Base-by-base conservation (phyloP, 2,329 filamentous ascomycete species). In the Diatrype stigma region DNA sequence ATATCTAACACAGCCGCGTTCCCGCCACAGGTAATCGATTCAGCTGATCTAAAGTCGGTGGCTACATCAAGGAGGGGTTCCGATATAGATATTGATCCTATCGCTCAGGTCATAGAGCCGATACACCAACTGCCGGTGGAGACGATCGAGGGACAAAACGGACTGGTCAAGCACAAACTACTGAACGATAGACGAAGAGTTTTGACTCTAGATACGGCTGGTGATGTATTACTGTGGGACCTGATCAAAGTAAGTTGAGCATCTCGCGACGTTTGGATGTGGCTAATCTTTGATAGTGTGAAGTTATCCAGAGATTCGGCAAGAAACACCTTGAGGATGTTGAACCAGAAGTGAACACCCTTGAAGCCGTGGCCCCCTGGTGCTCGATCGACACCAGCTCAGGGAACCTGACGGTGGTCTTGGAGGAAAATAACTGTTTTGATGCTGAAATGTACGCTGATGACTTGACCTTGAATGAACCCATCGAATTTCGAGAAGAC, bases 391-490 rank as follows among this genome's bases (percentile, higher is more conserved):
- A 99, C 64, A 92, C 93, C 19, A 87, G 93, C 60, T 97, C 93
- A 4, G 94, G 94, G 34, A 90, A 89, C 55, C 75, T 99, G 50
- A 93, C 91, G 2, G 93, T 96, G 3, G 86, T 95, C 17, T 71
- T 99, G 17, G 94, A 99, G 65, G 90, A 92, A 38, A 95, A 94
- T 63, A 95, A 95, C 60, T 96, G 92, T 67, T 99, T 99, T 61
- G 94, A 99, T 70, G 94, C 92, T 16, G 94, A 99, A 65, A 88
- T 96, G 69, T 99, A 99, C 67, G 93, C 91, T 1, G 94, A 99
- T 66, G 92, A 97, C 70, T 74, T 95, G 34, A 77, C 85, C 38
- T 60, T 93, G 49, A 80, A 87, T 11, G 86, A 90, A 55, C 75
- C 82, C n/a, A 76, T 88, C 17, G 86, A 92, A 12, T 96, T 96